Base-by-base conservation (phyloP, 495 filamentous ascomycete species). In the Chlorociboria aeruginascens region DNA sequence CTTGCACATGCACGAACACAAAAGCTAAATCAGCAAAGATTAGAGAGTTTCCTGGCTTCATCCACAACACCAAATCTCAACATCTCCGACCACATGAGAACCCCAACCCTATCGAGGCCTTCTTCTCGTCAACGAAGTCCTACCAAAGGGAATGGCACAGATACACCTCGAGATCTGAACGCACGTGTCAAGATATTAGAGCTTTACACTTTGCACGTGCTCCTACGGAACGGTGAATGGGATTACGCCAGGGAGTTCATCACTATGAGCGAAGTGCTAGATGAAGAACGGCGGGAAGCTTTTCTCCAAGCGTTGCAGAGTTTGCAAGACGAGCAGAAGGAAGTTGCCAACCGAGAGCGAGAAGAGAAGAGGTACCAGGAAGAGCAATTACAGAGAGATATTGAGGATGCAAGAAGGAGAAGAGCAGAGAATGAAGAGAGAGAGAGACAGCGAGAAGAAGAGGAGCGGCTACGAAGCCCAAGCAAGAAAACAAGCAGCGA, bases 241-340 rank as follows among this genome's bases (percentile, higher is more conserved):
- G 84, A 90, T 37, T 96, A 96, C 59, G 87, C 92, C 0, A 72
- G 75, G 25, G 84, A 92, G 54, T 97, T 97, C 66, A 89, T 97
- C 48, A 79, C 70, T 48, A 70, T 87, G 50, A 87, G 77, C 58
- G 77, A 88, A 33, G 76, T 92, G 17, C 77, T 98, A 0, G 92
- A 96, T 61, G 90, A 97, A 47, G 92, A 97, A 61, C 76, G 85
- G 32, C 81, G 85, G 61, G 92, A 96, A 41, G 79, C 80, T 1
- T 93, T 93, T 61, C 59, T 90, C 3, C 83, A 87, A 54, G 85
- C 73, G 8, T 62, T 79, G 7, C 82, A 89, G 61, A 83, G 78
- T 55, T 72, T 90, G 36, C 75, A 78, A 40, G 81, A 86, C n/a
- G 81, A 88, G 50, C 64, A 81, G 55, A 67, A 75, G 9, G 81